Percentiles rank a stretch among this genome's conserved stretches.
These are phyloP conservation scores for Aureobasidium sp. DNA, from an alignment of 2,329 filamentous ascomycete species.

Conservation along the genomic window DNA sequence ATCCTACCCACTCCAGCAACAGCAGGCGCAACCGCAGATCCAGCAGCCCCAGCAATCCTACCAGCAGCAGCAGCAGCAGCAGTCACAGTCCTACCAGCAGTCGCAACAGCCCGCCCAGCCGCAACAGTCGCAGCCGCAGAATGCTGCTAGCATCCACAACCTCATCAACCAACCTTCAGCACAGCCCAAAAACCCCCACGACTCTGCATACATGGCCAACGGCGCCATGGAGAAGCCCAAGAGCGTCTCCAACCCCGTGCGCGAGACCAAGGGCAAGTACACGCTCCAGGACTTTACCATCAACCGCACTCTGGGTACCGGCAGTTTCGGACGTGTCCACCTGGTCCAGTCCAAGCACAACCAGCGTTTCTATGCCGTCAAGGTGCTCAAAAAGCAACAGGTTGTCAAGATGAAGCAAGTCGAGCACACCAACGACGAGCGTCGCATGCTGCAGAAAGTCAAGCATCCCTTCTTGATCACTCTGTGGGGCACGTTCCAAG, in stretches of 20 bases:
- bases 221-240: constrained; percentile 31
- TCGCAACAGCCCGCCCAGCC: constrained; percentile 14
- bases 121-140: constrained; percentile 42
- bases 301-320: constrained; percentile 84
- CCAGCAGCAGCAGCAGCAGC: constrained; percentile 16
- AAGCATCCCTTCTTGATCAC: constrained; percentile 98
- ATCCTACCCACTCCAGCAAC: constrained; percentile 6
- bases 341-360: constrained; percentile 97
- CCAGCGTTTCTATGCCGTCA: constrained; percentile 94
- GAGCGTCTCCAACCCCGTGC: constrained; percentile 28
- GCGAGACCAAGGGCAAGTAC: constrained; percentile 95
- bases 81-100: neutral
- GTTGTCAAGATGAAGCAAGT: constrained; percentile 99
- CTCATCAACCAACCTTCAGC: constrained; percentile 59
- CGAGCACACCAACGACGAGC: constrained; percentile 97
- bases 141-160: constrained; percentile 73
- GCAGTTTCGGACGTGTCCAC: constrained; percentile 93
- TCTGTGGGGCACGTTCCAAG: constrained; percentile 96
- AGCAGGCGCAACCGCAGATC: constrained; percentile 15
- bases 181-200: constrained; percentile 33
- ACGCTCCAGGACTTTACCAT: constrained; percentile 84
- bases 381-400: constrained; percentile 96
- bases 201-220: constrained; percentile 28
- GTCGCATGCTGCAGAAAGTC: constrained; percentile 89
- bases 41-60: constrained; percentile 18